Conservation (phyloP, 495 filamentous ascomycete genomes). For the Acidiella bohemica region DNA sequence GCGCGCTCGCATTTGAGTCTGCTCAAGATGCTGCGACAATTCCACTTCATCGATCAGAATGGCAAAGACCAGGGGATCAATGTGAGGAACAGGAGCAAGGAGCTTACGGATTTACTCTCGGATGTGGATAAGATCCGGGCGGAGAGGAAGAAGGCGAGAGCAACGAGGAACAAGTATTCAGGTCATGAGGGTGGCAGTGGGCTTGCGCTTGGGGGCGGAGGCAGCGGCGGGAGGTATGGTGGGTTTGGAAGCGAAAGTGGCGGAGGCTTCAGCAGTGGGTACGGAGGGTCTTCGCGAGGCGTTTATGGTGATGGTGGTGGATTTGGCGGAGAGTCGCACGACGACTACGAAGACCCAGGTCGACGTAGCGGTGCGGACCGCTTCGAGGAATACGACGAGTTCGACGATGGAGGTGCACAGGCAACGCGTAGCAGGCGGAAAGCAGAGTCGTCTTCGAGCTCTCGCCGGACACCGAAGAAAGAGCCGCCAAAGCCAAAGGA, state of each 20-base stretch:
- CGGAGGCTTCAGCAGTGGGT: conserved; percentile 56
- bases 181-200: conserved; percentile 74
- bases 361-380: conserved; percentile 44
- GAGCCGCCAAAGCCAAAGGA: conserved; percentile 65
- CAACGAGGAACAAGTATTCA: conserved; percentile 84
- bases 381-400: conserved; percentile 96
- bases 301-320: conserved; percentile 91
- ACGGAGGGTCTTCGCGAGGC: conserved; percentile 45
- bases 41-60: conserved; percentile 92
- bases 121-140: conserved; percentile 88
- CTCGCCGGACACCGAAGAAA: conserved; percentile 35
- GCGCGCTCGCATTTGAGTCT: conserved; percentile 87
- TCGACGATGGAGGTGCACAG: conserved; percentile 56
- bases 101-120: conserved; percentile 79
- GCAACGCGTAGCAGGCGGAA: conserved; percentile 36
- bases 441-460: conserved; percentile 31
- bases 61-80: conserved; percentile 98
- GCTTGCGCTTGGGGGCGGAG: conserved; percentile 27
- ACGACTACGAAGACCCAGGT: conserved; percentile 37
- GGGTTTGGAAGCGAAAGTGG: conserved; percentile 71
- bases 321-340: conserved; percentile 56
- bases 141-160: conserved; percentile 85
- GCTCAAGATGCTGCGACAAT: conserved; percentile 96
- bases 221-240: conserved; percentile 53
- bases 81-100: conserved; percentile 90